Conservation (phyloP, 2,329 filamentous ascomycete genomes). For the Trichophyton rubrum region DNA sequence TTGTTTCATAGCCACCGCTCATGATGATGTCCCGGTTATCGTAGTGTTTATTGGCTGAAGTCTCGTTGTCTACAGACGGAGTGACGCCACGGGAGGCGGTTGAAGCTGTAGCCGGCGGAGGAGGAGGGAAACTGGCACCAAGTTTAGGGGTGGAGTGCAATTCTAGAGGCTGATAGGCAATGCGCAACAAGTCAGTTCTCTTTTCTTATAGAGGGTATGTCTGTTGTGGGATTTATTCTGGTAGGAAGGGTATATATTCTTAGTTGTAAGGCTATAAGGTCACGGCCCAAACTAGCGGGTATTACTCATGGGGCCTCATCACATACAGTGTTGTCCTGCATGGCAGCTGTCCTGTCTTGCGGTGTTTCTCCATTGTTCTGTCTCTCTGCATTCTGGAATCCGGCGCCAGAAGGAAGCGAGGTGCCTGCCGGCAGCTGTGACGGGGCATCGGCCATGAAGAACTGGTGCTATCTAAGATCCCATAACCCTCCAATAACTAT, state of each 20-base stretch:
- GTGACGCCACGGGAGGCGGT: slow-evolving; percentile 1
- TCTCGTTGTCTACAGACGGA: not conserved
- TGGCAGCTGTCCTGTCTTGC: slow-evolving; percentile 1
- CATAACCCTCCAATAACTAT: not conserved
- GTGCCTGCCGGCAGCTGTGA: slow-evolving; percentile 1
- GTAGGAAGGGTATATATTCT: not conserved
- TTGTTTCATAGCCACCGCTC: slow-evolving; percentile 7
- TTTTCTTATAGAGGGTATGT: not conserved
- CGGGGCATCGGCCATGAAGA: slow-evolving; percentile 8
- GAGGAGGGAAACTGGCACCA: not conserved
- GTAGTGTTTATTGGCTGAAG: not conserved
- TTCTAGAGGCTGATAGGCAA: not conserved
- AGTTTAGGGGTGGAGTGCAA: not conserved
- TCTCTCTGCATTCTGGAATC: not conserved
- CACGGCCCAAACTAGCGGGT: not conserved
- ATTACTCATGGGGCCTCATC: not conserved
- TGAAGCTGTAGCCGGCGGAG: not conserved
- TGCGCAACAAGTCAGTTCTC: not conserved
- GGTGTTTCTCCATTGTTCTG: slow-evolving; percentile 2
- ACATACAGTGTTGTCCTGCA: slow-evolving; percentile 12
- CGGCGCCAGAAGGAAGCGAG: not conserved
- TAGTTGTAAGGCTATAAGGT: not conserved
- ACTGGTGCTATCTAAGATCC: not conserved
- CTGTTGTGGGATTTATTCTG: not conserved
- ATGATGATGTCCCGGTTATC: slow-evolving; percentile 12